Percentiles rank a stretch among this genome's conserved stretches.
These are phyloP conservation scores for Lenzites betulinus DNA, from an alignment of 768 basidiomycete genomes.

Conservation along the genomic window DNA sequence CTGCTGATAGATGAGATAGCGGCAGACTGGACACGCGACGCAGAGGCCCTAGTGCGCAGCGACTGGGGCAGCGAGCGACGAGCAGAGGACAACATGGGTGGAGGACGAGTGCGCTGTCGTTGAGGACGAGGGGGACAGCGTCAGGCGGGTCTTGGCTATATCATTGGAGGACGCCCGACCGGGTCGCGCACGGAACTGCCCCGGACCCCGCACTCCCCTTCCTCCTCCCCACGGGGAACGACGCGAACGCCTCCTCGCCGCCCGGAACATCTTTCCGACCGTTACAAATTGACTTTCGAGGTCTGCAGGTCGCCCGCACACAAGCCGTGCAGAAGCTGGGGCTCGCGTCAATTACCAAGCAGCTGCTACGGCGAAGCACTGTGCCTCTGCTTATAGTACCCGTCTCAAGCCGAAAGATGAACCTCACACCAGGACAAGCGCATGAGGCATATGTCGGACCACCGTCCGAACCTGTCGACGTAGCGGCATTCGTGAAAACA, in stretches of 20 bases:
- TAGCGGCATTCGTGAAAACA: slow-evolving; percentile 31
- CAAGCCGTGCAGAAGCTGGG: too few species aligned
- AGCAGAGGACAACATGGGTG: slow-evolving; percentile 29
- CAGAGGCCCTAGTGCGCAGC: slow-evolving; percentile 22
- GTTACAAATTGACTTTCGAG: slow-evolving; percentile 1
- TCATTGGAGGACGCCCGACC: slow-evolving; percentile 5
- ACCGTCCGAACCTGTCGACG: slow-evolving; percentile 32
- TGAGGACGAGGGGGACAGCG: slow-evolving; percentile 1
- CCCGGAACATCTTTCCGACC: slow-evolving; percentile 1
- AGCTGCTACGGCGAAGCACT: too few species aligned
- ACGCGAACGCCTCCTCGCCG: slow-evolving; percentile 4
- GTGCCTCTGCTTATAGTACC: not conserved
- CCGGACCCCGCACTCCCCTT: slow-evolving; percentile 11
- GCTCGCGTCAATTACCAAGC: too few species aligned
- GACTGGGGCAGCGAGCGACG: slow-evolving; percentile 28
- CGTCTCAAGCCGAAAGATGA: slow-evolving; percentile 10
- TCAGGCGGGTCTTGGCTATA: slow-evolving; percentile 10
- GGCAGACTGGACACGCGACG: slow-evolving; percentile 22
- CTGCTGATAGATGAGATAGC: slow-evolving; percentile 22
- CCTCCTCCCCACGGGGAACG: slow-evolving; percentile 19
- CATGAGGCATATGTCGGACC: slow-evolving; percentile 32
- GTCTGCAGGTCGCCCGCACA: slow-evolving; percentile 10
- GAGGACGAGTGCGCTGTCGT: slow-evolving; percentile 10
- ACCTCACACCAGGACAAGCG: slow-evolving; percentile 24
- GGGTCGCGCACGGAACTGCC: slow-evolving; percentile 10